Percentiles rank a stretch among this genome's conserved stretches.
Evolutionary conservation across 2,329 filamentous ascomycete genomes (phyloP).

Genomic region (Sporothrix euskadiensis): DNA sequence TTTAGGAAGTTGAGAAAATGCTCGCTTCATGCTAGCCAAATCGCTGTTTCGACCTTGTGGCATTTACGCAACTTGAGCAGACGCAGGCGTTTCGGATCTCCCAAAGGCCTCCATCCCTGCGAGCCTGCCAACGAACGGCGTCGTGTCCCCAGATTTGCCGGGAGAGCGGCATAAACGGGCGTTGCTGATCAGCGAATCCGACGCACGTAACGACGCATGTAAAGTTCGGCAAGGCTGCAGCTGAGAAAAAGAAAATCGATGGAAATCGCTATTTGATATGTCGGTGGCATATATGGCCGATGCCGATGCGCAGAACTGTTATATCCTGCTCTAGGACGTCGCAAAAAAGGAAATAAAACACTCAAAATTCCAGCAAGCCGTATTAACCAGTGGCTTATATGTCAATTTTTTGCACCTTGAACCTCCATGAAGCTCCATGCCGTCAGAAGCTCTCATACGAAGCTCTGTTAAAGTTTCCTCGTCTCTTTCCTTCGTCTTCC

Average conservation of each 20-base stretch:
- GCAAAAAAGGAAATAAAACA: neutral
- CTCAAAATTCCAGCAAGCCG: neutral
- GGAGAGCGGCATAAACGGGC: neutral
- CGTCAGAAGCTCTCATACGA: neutral
- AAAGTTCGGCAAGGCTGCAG: neutral
- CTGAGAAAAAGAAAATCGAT: neutral
- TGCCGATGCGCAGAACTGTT: neutral
- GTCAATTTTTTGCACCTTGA: neutral
- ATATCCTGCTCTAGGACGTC: neutral
- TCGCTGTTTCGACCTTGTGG: neutral
- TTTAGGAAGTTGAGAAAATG: neutral
- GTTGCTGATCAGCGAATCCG: slow-evolving; percentile 1
- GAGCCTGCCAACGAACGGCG: neutral
- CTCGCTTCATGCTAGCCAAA: neutral
- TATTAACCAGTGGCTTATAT: neutral
- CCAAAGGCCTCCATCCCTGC: neutral
- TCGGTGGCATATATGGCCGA: neutral
- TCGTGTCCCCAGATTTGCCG: neutral
- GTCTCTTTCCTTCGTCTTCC: neutral
- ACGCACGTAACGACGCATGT: neutral
- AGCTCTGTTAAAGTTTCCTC: neutral
- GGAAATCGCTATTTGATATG: neutral
- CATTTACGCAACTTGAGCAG: slow-evolving; percentile 1
- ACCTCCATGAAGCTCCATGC: neutral
- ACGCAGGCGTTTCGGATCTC: neutral